These are phyloP conservation scores for Crithidia expoeki DNA, from an alignment of 208 protist species.

Conservation along the genomic window DNA sequence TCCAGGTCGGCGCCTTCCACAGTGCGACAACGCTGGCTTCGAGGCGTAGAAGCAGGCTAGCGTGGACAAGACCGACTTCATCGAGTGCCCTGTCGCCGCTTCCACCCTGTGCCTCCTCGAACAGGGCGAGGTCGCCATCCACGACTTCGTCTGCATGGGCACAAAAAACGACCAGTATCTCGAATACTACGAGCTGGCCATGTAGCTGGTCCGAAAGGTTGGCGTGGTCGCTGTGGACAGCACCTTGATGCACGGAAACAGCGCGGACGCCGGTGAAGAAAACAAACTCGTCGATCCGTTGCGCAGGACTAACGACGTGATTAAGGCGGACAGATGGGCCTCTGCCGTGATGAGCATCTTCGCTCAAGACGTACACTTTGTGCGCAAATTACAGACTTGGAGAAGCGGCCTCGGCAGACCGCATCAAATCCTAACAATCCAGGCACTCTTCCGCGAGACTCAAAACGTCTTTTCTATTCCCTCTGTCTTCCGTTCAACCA, in stretches of 20 bases:
- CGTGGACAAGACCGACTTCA: constrained; percentile 58
- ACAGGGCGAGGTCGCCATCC: constrained; percentile 43
- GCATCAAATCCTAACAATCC: too few species aligned
- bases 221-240: constrained; percentile 71
- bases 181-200: constrained; percentile 58
- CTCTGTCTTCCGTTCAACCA: too few species aligned
- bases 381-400: constrained; percentile 26
- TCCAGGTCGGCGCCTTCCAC: constrained; percentile 69
- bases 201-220: constrained; percentile 45
- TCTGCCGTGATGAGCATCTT: constrained; percentile 51
- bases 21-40: constrained; percentile 52
- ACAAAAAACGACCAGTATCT: constrained; percentile 69
- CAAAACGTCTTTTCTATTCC: too few species aligned
- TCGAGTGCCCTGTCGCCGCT: constrained; percentile 39
- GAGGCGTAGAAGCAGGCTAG: constrained; percentile 46
- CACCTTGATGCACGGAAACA: constrained; percentile 44
- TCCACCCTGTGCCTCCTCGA: constrained; percentile 42
- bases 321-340: constrained; percentile 55
- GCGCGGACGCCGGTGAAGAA: constrained; percentile 20
- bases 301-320: constrained; percentile 38
- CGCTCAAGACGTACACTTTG: constrained; percentile 55
- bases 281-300: not conserved
- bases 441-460: too few species aligned
- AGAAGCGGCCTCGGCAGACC: too few species aligned
- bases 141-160: constrained; percentile 79